A percentile compares a stretch with the other conserved stretches of the same genome.
phyloP scores from a whole-genome alignment of 495 filamentous ascomycete genomes.

The Penicillium maclennaniae region DNA sequence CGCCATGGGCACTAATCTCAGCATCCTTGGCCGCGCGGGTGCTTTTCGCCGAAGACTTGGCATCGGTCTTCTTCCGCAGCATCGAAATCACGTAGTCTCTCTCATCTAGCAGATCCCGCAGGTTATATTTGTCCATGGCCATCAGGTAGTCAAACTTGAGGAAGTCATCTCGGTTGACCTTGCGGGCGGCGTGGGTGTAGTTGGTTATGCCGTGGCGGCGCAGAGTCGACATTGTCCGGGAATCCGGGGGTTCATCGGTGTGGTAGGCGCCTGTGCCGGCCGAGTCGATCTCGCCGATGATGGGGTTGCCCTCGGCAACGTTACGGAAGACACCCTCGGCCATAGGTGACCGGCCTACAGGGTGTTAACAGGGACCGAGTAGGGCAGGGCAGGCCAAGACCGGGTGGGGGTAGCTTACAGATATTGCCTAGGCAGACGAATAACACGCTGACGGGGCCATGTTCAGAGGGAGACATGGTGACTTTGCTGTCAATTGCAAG shows the following conservation, averaged over 20 bases:
- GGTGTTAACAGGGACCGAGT: slow-evolving; percentile 1
- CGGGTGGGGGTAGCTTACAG: slow-evolving; percentile 49
- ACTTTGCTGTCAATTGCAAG: neutral
- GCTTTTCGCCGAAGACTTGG: slow-evolving; percentile 23
- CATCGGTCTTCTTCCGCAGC: slow-evolving; percentile 36
- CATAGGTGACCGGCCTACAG: slow-evolving; percentile 73
- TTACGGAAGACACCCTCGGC: slow-evolving; percentile 87
- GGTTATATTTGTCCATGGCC: slow-evolving; percentile 89
- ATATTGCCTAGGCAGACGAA: slow-evolving; percentile 98
- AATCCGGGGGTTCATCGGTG: slow-evolving; percentile 66
- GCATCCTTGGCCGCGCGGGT: slow-evolving; percentile 27
- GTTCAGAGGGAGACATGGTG: slow-evolving; percentile 12
- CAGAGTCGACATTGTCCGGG: slow-evolving; percentile 80
- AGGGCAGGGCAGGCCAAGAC: neutral
- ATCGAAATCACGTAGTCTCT: slow-evolving; percentile 48
- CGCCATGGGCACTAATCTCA: slow-evolving; percentile 28
- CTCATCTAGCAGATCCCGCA: slow-evolving; percentile 61
- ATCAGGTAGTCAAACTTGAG: slow-evolving; percentile 85
- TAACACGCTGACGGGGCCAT: slow-evolving; percentile 64
- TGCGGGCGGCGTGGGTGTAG: slow-evolving; percentile 74
- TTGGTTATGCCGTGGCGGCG: slow-evolving; percentile 65
- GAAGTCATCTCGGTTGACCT: slow-evolving; percentile 70
- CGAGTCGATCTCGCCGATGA: slow-evolving; percentile 73
- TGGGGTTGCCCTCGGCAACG: slow-evolving; percentile 54
- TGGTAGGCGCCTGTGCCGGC: slow-evolving; percentile 90